phyloP scores from a whole-genome alignment of 2,329 filamentous ascomycete genomes.

The Arthrobotrys conoides region DNA sequence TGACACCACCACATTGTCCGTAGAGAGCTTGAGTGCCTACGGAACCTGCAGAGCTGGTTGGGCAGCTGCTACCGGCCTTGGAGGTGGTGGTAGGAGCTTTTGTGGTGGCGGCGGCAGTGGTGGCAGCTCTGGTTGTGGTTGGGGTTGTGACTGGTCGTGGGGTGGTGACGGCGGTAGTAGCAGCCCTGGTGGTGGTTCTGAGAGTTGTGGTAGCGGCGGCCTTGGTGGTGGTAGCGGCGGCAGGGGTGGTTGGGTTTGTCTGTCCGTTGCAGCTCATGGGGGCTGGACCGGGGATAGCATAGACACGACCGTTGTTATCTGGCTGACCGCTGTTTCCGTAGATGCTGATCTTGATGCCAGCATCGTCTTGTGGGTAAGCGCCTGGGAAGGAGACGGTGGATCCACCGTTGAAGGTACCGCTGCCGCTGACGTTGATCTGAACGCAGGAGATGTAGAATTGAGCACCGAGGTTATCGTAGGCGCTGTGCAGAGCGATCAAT shows the following conservation, averaged over 20 bases:
- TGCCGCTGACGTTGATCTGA: slow-evolving; percentile 65
- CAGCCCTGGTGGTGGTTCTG: slow-evolving; percentile 18
- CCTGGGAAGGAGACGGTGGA: slow-evolving; percentile 65
- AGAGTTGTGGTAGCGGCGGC: slow-evolving; percentile 15
- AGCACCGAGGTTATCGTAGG: slow-evolving; percentile 64
- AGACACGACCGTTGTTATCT: slow-evolving; percentile 49
- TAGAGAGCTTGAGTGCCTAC: slow-evolving; percentile 64
- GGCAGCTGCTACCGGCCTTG: slow-evolving; percentile 14
- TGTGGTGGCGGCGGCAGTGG: slow-evolving; percentile 21
- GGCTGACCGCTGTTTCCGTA: slow-evolving; percentile 56
- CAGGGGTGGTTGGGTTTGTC: slow-evolving; percentile 3
- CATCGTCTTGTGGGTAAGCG: slow-evolving; percentile 65
- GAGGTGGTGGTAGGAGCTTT: background rate
- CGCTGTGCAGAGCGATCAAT: slow-evolving; percentile 62
- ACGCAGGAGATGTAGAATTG: slow-evolving; percentile 67
- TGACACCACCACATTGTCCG: slow-evolving; percentile 69
- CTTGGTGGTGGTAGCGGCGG: slow-evolving; percentile 2
- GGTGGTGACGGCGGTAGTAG: slow-evolving; percentile 25
- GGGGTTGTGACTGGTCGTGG: background rate
- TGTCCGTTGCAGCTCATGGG: slow-evolving; percentile 44
- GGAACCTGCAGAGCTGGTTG: slow-evolving; percentile 32
- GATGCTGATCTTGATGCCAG: slow-evolving; percentile 61
- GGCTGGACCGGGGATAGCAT: slow-evolving; percentile 51
- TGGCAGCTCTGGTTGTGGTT: slow-evolving; percentile 19
- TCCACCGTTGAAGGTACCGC: slow-evolving; percentile 58